Base-by-base conservation (phyloP, 2,329 filamentous ascomycete species). In the Dissoconium aciculare region DNA sequence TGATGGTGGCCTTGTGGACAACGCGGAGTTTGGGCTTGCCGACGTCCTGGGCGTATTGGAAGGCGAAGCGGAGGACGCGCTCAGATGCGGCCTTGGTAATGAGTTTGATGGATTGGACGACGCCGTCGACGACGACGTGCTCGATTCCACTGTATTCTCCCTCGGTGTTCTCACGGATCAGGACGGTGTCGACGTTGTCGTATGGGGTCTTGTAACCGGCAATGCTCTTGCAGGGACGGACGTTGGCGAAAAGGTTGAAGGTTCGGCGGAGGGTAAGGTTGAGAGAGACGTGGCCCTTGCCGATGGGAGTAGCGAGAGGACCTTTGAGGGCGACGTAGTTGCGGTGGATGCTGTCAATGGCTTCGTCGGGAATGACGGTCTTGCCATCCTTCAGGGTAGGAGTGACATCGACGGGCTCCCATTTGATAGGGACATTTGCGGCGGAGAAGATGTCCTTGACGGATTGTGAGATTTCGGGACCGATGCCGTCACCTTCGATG, bases 1-100 rank as follows among this genome's bases (percentile, higher is more conserved):
- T 98, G 67, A 98, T 98, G 56, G 89, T 95, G 59, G 89, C 89
- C 74, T 98, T 98, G 79, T 98, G 89, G 42, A 95, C 85, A 37
- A 84, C 87, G 54, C 85, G 83, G 53, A 95, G 87, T 79, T 94
- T 94, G 58, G 75, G 85, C 69, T 82, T 81, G 63, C 85, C 84
- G 54, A 94, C 79, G 49, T 82, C 74, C 61, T 89, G 71, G 48
- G 89, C 89, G 59, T 98, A 84, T 67, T 98, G 87, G 76, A 98
- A 98, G 51, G 91, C 89, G 60, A 84, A 98, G 56, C 85, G 78
- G 46, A 95, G 74, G 33, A 98, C 89, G 50, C 89, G 79, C 74
- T 98, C 89, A 45, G 75, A 85, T 43, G 89, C 89, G 58, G 85
- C 83, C 45, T 77, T 72, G 53, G 91, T 95, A 65, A 98, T 98